Conservation (phyloP, 257 asterid genomes). For the Rubia yunnanensis region DNA sequence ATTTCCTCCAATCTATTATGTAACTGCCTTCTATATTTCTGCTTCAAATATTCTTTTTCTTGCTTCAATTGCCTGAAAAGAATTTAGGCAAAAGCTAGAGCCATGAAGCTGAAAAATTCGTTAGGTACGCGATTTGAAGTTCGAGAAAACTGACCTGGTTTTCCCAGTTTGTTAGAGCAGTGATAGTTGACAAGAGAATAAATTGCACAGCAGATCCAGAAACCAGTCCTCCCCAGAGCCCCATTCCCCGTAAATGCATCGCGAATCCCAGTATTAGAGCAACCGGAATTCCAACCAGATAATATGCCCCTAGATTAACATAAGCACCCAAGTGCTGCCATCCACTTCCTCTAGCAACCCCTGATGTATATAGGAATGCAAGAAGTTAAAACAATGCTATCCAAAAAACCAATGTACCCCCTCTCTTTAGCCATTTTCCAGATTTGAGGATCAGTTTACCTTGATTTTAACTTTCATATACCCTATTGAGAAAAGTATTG, state of each 20-base stretch:
- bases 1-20: not conserved
- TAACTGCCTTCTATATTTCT: conserved; percentile 7
- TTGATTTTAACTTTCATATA: not conserved
- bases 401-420: not conserved
- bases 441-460: not conserved
- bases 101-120: not conserved
- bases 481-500: not conserved
- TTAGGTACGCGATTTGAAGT: not conserved
- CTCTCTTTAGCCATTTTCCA: too few species aligned
- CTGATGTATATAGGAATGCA: conserved; percentile 15
- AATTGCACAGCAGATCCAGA: conserved; percentile 57
- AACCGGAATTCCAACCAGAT: conserved; percentile 64
- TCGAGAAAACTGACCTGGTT: conserved; percentile 38
- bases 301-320: conserved; percentile 67
- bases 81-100: conserved; percentile 5
- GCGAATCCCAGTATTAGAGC: conserved; percentile 63
- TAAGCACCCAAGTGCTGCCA: conserved; percentile 89
- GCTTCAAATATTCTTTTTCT: conserved; percentile 33
- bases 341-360: conserved; percentile 82
- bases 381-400: not conserved
- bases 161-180: conserved; percentile 59
- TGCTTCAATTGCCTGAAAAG: conserved; percentile 37
- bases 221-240: conserved; percentile 71
- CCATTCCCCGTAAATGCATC: conserved; percentile 39
- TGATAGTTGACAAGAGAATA: conserved; percentile 34